phyloP scores from a whole-genome alignment of 73 alveolate species.

The Tetrahymena malaccensis region DNA sequence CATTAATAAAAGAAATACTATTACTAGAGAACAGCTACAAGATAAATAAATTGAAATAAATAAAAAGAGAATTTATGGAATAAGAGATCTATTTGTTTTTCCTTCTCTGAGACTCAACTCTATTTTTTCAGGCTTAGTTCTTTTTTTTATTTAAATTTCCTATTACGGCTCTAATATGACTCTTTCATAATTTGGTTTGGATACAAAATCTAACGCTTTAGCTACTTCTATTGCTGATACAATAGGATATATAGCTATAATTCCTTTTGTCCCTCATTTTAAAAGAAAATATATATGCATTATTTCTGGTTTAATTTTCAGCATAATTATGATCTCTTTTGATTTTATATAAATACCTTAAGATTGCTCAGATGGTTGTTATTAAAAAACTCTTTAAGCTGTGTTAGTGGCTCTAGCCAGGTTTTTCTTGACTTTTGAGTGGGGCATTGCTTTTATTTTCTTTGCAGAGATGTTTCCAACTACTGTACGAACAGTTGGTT shows the following conservation, averaged over 20 bases:
- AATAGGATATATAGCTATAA: neutral
- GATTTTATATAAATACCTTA: neutral
- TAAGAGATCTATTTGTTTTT: neutral
- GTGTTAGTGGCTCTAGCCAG: neutral
- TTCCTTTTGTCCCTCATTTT: neutral
- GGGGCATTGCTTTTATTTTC: neutral
- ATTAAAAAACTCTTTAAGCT: neutral
- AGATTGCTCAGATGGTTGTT: neutral
- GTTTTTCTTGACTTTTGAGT: neutral
- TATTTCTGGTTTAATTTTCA: neutral
- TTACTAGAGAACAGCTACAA: neutral
- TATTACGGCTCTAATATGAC: neutral
- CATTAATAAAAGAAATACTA: neutral
- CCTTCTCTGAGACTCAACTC: neutral
- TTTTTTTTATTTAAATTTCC: neutral
- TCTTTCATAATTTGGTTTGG: neutral
- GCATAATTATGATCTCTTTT: neutral
- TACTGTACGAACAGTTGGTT: neutral
- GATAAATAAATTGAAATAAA: neutral
- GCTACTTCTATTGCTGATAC: neutral
- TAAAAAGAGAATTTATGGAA: neutral
- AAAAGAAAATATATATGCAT: neutral
- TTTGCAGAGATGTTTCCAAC: neutral
- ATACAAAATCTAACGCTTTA: neutral
- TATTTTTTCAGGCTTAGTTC: neutral